Evolutionary conservation across 805 yeast species (phyloP).

Genomic region (Isabelozyma rhagii): DNA sequence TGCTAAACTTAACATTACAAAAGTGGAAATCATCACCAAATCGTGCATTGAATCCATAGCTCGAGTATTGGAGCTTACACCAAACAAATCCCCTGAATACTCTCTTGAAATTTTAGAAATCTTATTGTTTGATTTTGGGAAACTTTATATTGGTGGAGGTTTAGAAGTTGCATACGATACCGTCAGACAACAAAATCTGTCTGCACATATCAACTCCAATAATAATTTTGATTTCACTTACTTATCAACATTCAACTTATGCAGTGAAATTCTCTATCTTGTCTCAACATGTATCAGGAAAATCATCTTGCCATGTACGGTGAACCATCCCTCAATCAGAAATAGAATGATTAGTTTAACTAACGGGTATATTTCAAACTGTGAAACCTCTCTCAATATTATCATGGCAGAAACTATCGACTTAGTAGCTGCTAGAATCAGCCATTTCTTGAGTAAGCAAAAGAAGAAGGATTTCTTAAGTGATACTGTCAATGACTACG

Average conservation of each 20-base stretch:
- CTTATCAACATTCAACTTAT: conserved; percentile 47
- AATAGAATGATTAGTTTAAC: conserved; percentile 59
- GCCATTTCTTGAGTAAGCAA: conserved; percentile 53
- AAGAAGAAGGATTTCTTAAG: conserved; percentile 66
- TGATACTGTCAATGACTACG: conserved; percentile 48
- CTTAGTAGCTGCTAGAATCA: conserved; percentile 49
- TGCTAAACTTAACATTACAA: conserved; percentile 34
- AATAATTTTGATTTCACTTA: conserved; percentile 42
- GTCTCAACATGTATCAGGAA: conserved; percentile 72
- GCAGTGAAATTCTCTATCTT: conserved; percentile 60
- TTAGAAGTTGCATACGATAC: conserved; percentile 64
- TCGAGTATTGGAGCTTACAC: conserved; percentile 69
- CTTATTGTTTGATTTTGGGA: conserved; percentile 66
- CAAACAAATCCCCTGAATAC: conserved; percentile 57
- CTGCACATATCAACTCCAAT: conserved; percentile 17
- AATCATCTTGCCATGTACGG: conserved; percentile 71
- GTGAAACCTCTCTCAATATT: conserved; percentile 64
- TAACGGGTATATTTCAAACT: conserved; percentile 55
- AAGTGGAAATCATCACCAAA: conserved; percentile 63
- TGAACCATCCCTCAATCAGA: conserved; percentile 53
- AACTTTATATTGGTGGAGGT: conserved; percentile 69
- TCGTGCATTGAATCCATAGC: conserved; percentile 76
- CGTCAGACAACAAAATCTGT: conserved; percentile 33
- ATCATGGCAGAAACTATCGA: conserved; percentile 59
- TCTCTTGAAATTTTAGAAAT: conserved; percentile 67